Base-by-base conservation (phyloP, 139 green algal genomes). In the Auxenochlorella pyrenoidosa region DNA sequence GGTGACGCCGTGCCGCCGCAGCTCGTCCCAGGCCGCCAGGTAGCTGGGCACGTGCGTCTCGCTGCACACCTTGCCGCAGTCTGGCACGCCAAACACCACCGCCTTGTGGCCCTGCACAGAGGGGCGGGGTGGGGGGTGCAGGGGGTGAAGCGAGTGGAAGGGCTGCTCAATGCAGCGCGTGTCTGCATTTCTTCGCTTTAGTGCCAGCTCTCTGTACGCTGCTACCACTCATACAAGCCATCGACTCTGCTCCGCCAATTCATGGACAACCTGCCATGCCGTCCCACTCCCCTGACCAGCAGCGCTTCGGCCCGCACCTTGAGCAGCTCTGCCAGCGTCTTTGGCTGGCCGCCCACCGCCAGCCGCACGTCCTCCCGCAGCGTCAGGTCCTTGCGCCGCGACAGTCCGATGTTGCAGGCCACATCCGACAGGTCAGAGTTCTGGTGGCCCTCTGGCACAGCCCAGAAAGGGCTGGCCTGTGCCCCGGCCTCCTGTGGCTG, bases 81-180 rank as follows among this genome's bases (percentile, higher is more conserved):
- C 90, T 34, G 92, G 92, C 36, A 95, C 79, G 18, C 92, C 92
- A 86, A 94, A 93, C 24, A 95, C 18, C 12, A 90, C 86, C 0
- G 87, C 72, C 2, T 88, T 73, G 30, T 92, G 32, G 30, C 89
- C 90, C 92, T 94, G 82, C 71, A 28, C 22, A 10, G 32, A 16
- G 38, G 32, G 36, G 38, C 32, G 0, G n/a, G 76, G 16, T 28
- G 30, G 24, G 51, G 19, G 16, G 19, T 15, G 13, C 28, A 82
- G 12, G 36, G 24, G 12, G 13, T 38, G 19, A 6, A 21, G 47
- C 75, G 80, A 2, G 60, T 12, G 60, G 22, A 26, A 30, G 60
- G 22, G 60, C 12, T 68, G 47, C 47, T 54, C 10, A 6, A 54
- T 54, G 47, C 47, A 54, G 8, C 6, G 47, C 47, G 10, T 10